Conservation (phyloP, 495 filamentous ascomycete species). For the Massariosphaeria phaeospora region DNA sequence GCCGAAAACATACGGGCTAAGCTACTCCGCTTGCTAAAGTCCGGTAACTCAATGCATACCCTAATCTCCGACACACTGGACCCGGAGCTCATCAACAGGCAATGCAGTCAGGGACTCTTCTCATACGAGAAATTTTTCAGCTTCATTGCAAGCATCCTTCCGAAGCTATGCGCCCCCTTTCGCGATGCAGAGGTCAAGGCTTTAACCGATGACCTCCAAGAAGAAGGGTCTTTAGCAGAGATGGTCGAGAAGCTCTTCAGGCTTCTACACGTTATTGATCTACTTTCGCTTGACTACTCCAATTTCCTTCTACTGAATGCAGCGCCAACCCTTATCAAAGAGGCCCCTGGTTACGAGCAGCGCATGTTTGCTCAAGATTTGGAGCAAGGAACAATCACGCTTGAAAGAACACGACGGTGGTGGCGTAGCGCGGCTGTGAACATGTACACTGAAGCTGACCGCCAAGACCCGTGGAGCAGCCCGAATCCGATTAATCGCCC, state of each 20-base stretch:
- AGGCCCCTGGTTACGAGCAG: conserved; percentile 76
- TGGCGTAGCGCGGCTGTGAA: conserved; percentile 67
- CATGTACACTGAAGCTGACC: conserved; percentile 63
- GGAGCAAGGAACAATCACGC: conserved; percentile 51
- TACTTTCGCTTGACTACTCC: conserved; percentile 89
- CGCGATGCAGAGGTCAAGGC: conserved; percentile 79
- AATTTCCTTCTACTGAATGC: conserved; percentile 85
- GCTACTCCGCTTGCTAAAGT: conserved; percentile 72
- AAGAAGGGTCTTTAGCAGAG: conserved; percentile 56
- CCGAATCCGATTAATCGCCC: conserved; percentile 44
- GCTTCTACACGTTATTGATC: conserved; percentile 79
- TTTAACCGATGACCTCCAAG: conserved; percentile 60
- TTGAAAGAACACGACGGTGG: conserved; percentile 63
- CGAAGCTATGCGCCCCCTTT: conserved; percentile 87
- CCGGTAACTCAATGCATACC: conserved; percentile 73
- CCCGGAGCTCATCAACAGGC: conserved; percentile 64
- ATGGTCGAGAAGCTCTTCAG: conserved; percentile 79
- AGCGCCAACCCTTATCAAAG: conserved; percentile 74
- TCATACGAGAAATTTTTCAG: conserved; percentile 91
- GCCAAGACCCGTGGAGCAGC: conserved; percentile 60
- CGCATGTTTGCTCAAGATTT: conserved; percentile 68
- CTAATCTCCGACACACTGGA: conserved; percentile 85
- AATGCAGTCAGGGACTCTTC: conserved; percentile 76
- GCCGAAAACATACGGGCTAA: conserved; percentile 80
- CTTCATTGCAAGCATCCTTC: conserved; percentile 83